Evolutionary conservation across 108 stramenopile genomes (phyloP).

Genomic region (Cyclotella choctawhatcheeana): DNA sequence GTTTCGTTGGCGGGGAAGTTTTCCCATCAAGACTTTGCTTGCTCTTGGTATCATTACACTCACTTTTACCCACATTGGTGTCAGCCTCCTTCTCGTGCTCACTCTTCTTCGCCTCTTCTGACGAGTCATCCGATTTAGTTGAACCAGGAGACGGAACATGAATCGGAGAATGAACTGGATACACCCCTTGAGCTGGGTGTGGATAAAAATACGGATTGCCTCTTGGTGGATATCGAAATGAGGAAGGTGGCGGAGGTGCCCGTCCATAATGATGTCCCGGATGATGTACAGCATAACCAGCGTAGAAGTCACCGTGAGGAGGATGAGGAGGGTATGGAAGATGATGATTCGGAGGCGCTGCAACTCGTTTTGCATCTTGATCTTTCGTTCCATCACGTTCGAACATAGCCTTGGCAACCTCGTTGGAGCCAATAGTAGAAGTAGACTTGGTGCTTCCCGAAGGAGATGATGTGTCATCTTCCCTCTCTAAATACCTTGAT

Average conservation of each 20-base stretch:
- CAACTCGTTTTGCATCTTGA: neutral
- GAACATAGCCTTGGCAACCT: neutral
- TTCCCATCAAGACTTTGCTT: neutral
- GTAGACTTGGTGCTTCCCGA: slow-evolving; percentile 1
- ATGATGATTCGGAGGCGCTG: neutral
- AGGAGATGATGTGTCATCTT: slow-evolving; percentile 6
- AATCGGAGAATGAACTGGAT: slow-evolving; percentile 3
- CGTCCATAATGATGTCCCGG: slow-evolving; percentile 4
- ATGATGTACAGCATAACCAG: neutral
- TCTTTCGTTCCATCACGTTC: neutral
- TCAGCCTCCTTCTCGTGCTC: neutral
- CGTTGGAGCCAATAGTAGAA: slow-evolving; percentile 2
- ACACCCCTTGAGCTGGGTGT: slow-evolving; percentile 1
- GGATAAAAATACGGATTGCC: neutral
- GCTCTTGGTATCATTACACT: neutral
- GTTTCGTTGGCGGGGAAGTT: neutral
- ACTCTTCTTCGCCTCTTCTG: neutral
- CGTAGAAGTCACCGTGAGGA: neutral
- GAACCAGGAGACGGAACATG: neutral
- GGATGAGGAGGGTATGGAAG: slow-evolving; percentile 4
- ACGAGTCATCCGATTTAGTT: neutral
- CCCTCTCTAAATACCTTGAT: neutral
- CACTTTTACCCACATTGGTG: neutral
- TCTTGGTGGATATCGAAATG: slow-evolving; percentile 3
- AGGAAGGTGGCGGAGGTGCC: slow-evolving; percentile 2